phyloP scores from a whole-genome alignment of 768 basidiomycete genomes.

The Rhodotorula taiwanensis region DNA sequence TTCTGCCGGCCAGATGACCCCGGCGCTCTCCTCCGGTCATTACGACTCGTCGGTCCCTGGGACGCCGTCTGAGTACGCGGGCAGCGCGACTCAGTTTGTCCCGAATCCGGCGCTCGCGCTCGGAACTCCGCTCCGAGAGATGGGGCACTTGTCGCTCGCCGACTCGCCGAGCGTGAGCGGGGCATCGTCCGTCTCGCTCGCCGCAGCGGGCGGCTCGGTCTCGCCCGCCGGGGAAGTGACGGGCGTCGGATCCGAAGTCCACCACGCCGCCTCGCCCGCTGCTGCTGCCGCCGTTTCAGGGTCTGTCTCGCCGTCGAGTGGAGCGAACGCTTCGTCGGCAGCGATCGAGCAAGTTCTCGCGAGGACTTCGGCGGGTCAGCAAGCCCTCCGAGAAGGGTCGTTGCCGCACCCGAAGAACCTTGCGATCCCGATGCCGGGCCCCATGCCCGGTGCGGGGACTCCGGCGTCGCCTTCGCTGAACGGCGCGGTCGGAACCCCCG shows the following conservation, averaged over 20 bases:
- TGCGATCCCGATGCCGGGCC: conserved; percentile 2
- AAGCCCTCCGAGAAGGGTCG: conserved; percentile 10
- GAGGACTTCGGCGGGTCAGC: conserved; percentile 16
- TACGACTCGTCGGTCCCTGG: background rate
- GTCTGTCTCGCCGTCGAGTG: background rate
- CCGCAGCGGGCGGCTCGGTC: background rate
- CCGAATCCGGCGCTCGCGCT: conserved; percentile 8
- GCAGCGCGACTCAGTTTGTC: background rate
- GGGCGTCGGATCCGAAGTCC: background rate
- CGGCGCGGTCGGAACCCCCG: background rate
- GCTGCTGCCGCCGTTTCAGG: too few species aligned
- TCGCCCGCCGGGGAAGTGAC: background rate
- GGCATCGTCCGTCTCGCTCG: background rate
- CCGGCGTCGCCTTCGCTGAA: background rate
- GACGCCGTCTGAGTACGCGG: conserved; percentile 2
- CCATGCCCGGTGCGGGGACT: too few species aligned
- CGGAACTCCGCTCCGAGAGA: conserved; percentile 6
- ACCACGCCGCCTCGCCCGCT: too few species aligned
- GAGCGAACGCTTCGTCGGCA: background rate
- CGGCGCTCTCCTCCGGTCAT: conserved; percentile 4
- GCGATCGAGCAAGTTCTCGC: conserved; percentile 9
- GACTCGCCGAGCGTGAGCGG: background rate
- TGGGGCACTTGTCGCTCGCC: conserved; percentile 9
- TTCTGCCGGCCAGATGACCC: background rate
- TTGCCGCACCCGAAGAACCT: conserved; percentile 5